Evolutionary conservation across 805 yeast genomes (phyloP), one percentile per base, ranked within the genome.

Genomic region (Nakazawaea wyomingensis): DNA sequence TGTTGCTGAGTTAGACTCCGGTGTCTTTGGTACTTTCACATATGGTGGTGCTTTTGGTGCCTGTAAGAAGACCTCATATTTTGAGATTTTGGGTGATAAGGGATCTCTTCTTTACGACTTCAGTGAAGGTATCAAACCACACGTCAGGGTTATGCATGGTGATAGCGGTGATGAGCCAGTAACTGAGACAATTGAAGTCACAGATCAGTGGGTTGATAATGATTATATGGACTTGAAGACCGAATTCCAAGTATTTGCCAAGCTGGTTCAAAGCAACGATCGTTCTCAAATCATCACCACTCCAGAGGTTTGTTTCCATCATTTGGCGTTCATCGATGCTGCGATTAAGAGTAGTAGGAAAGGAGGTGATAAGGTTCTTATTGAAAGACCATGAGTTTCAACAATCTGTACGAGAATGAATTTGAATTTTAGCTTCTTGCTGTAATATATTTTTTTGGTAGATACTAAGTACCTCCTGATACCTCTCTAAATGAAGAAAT

Each of bases 41-140:
- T 88, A 88, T 59, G 91, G 95, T 34, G 82, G 95, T 17, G 82
- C 88, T 13, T 81, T 85, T 54, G 96, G 96, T 39, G 88, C 89
- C 40, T 78, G 87, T 44, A 83, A 80, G 34, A 85, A 86, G 61
- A 62, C 74, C 28, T 74, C 82, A 39, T 69, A 62, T 50, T 79
- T 91, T 60, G 76, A 76, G 50, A 80, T 91, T 37, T 78, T 78
- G 55, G 98, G 97, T 50, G 74, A 74, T 34, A 70, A 81, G 42
- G 98, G 98, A 43, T 80, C 95, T 9, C 61, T 87, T 20, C 64
- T 69, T 29, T 79, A 79, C 49, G 85, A 85, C 51, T 79, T 82
- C 57, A 67, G 81, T n/a, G 78, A 78, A 13, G 54, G 54, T 5
- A 62, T 67, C 28, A 56, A 59, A 22, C 50, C 50, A n/a, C 65